Base-by-base conservation (phyloP, 805 yeast genomes). In the Zygotorulaspora sp. region DNA sequence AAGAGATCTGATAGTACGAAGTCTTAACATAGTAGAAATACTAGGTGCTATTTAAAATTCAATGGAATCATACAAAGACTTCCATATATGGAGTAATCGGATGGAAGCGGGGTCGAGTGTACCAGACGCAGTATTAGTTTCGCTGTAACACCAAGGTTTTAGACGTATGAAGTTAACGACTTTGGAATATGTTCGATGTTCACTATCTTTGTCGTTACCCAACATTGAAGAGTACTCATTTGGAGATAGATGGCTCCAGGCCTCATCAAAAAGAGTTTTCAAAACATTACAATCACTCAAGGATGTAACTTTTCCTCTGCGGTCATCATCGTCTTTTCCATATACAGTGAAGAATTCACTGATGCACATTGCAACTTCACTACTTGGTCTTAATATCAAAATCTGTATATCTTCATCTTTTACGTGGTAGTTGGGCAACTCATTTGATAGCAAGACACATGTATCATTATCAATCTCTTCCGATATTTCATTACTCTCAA, bases 381-480 rank as follows among this genome's bases (percentile, higher is more conserved):
- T 32, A 33, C 49, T 55, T 2, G 65, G 65, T 28, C 54, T 50
- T 11, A 56, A 30, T 2, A 61, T 49, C 9, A 54, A 41, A 12
- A 56, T 27, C 31, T 52, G 52, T 9, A 53, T 50, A 24, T 23
- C 20, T n/a, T 26, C 30, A 12, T 39, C 43, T 10, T 34, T 16
- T 9, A 16, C 23, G 17, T 20, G 24, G 12, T 22, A 14, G 26
- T 22, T 36, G 12, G 32, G 42, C 18, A 27, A 26, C 14, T 26
- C 38, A 40, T 59, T 59, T n/a, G 58, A 50, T 22, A 60, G 44
- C 29, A 60, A 35, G 2, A 61, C 61, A 40, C 64, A 61, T 1
- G 63, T 61, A 38, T 61, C 65, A 36, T 61, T 61, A 39, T 61
- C 65, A 23, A 60, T 57, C 36, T 58, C 62, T 17, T 49, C 45